These are phyloP conservation scores for Jackrogersella multiformis DNA, from an alignment of 495 filamentous ascomycete species.

Conservation along the genomic window DNA sequence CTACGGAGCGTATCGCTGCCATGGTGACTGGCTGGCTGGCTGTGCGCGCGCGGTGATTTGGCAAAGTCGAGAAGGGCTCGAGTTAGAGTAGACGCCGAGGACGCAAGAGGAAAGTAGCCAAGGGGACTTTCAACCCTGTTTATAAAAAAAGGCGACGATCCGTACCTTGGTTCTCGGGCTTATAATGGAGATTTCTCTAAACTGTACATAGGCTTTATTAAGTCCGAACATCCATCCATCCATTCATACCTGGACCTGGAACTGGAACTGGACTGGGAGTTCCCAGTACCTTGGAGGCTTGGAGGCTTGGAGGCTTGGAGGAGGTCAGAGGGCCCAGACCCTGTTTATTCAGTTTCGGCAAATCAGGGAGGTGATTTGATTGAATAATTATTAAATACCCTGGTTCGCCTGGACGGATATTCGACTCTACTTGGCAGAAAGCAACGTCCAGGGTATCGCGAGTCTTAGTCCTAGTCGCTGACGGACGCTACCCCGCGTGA, in stretches of 20 bases:
- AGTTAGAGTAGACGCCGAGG: constrained; percentile 12
- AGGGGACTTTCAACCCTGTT: constrained; percentile 16
- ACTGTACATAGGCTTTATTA: no score
- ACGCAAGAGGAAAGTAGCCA: constrained; percentile 7
- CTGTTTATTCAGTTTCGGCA: constrained; percentile 39
- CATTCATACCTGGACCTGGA: constrained; percentile 1
- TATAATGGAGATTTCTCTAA: constrained; percentile 6
- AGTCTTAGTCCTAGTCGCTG: constrained; percentile 15
- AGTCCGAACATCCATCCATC: constrained; percentile 8
- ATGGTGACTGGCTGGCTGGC: constrained; percentile 29
- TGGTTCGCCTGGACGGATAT: constrained; percentile 42
- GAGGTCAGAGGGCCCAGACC: constrained; percentile 23
- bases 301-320: no score
- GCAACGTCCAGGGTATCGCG: constrained; percentile 16
- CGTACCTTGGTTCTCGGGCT: not conserved
- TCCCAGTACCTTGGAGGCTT: constrained; percentile 30
- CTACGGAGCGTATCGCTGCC: constrained; percentile 31
- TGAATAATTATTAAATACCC: constrained; percentile 39
- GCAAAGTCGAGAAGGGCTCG: constrained; percentile 15
- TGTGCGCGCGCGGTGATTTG: not conserved
- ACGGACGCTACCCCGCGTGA: constrained; percentile 38
- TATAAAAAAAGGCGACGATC: constrained; percentile 14
- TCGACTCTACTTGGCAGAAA: constrained; percentile 40
- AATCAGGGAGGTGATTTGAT: constrained; percentile 38
- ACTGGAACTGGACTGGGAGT: no score